Conservation (phyloP, 2,329 filamentous ascomycete genomes). For the Trichophyton simii region DNA sequence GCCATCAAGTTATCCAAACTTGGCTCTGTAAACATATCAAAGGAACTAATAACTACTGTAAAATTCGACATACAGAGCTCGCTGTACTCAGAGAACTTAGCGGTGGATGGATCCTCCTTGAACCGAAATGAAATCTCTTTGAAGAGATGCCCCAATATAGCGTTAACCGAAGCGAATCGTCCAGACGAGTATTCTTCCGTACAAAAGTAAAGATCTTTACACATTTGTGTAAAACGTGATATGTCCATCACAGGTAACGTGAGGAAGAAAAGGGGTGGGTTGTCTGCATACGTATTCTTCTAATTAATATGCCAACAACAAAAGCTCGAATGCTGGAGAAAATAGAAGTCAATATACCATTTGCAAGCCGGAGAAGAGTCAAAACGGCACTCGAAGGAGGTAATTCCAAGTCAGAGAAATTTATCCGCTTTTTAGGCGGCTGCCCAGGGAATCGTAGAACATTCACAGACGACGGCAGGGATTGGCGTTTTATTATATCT, state of each 20-base stretch:
- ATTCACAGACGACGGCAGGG: conserved; percentile 17
- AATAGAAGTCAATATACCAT: conserved; percentile 18
- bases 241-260: conserved; percentile 18
- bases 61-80: conserved; percentile 33
- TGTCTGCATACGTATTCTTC: conserved; percentile 7
- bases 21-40: conserved; percentile 46
- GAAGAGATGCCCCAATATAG: conserved; percentile 29
- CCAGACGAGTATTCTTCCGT: conserved; percentile 31
- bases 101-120: conserved; percentile 14
- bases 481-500: conserved; percentile 29
- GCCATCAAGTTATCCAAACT: conserved; percentile 46
- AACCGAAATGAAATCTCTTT: conserved; percentile 19
- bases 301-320: not conserved
- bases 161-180: conserved; percentile 30
- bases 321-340: not conserved
- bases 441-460: conserved; percentile 21
- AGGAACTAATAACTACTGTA: conserved; percentile 33
- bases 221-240: conserved; percentile 26
- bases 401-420: conserved; percentile 25
- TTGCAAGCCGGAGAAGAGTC: conserved; percentile 21
- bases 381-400: conserved; percentile 27
- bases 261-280: conserved; percentile 13
- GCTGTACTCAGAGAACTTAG: conserved; percentile 22
- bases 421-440: conserved; percentile 16
- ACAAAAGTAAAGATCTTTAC: conserved; percentile 33